phyloP scores from a whole-genome alignment of 129 eudicot species.

The Escallonia rubra region DNA sequence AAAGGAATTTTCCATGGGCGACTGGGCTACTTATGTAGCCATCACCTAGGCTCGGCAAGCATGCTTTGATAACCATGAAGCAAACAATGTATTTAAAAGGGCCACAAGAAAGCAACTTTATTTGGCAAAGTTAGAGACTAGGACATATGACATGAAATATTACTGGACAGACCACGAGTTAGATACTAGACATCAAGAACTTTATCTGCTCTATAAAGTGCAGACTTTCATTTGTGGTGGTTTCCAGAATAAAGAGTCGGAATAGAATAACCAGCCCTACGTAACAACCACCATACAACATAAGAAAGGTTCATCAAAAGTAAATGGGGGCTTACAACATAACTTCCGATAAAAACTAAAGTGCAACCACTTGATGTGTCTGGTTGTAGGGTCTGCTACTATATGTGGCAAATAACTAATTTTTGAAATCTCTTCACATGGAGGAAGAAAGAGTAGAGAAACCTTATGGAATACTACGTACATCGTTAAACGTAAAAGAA shows the following conservation, averaged over 20 bases:
- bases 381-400: no score
- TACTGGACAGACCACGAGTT: background rate
- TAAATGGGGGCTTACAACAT: no score
- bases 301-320: no score
- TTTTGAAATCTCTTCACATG: no score
- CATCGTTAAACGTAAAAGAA: no score
- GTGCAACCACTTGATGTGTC: no score
- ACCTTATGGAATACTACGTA: no score
- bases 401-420: no score
- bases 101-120: background rate
- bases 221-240: constrained; percentile 97
- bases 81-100: background rate
- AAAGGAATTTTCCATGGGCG: background rate
- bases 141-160: background rate
- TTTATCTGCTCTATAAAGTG: background rate
- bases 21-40: background rate
- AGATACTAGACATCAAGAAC: no score
- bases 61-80: background rate
- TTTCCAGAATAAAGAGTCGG: constrained; percentile 87
- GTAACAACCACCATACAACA: no score
- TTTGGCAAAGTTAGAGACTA: background rate
- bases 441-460: no score
- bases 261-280: constrained; percentile 97
- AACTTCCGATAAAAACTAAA: no score
- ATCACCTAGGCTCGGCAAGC: background rate